phyloP scores from a whole-genome alignment of 441 rosid species.

The Brassica balearica region DNA sequence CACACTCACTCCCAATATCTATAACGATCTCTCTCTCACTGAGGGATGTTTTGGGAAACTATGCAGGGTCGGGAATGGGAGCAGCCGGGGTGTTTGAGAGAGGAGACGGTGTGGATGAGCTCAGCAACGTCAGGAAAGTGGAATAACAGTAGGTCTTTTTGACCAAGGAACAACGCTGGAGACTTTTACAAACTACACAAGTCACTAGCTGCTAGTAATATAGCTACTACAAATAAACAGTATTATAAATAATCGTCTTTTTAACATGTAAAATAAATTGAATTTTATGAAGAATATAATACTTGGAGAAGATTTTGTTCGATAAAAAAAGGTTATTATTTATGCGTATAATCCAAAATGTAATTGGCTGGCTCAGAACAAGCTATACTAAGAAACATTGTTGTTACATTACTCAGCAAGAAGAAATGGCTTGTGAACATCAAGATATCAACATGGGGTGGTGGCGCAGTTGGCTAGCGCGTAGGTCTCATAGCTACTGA shows the following conservation, averaged over 20 bases:
- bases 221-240: background rate
- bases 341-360: background rate
- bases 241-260: background rate
- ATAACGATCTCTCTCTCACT: background rate
- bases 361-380: background rate
- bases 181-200: background rate
- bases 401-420: too few species aligned
- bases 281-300: background rate
- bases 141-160: constrained; percentile 21
- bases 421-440: too few species aligned
- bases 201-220: background rate
- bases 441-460: constrained; percentile 55
- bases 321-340: background rate
- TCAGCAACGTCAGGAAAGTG: constrained; percentile 61
- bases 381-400: background rate
- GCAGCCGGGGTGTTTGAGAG: constrained; percentile 94
- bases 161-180: background rate
- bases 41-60: constrained; percentile 8
- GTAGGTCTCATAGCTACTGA: constrained; percentile 96
- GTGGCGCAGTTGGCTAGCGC: constrained; percentile 99
- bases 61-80: constrained; percentile 90
- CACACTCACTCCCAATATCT: background rate
- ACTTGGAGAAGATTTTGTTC: background rate
- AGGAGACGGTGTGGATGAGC: constrained; percentile 66
- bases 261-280: constrained; percentile 6